Evolutionary conservation across 331 rosid genomes (phyloP), one percentile per base, ranked within the genome.

Genomic region (Quercus phellos): DNA sequence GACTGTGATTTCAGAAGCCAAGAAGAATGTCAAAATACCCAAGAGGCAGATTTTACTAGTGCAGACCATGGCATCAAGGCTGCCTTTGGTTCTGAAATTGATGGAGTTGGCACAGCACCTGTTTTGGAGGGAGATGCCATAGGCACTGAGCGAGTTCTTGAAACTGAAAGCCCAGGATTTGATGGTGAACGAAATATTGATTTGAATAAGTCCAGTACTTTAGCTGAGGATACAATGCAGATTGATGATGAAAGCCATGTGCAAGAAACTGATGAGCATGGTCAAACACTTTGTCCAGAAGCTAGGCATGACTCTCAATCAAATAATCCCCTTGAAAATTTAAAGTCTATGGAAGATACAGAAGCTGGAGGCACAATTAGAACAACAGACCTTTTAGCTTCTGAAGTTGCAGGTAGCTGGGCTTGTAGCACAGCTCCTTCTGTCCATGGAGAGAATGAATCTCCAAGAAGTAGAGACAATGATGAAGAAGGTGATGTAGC

Each of bases 371-470:
- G 87, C 78, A 56, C 88, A 42, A 79, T 93, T 79, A 80, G 91
- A 84, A 91, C 98, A 0, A 83, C 78, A 14, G 98, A 93, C 87
- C 99, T 95, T 86, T 66, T 93, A 81, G 73, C 99, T 80, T 95
- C 98, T 51, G 99, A 95, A 90, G 90, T 86, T 30, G 92, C 87
- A 17, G 98, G 97, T 75, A 95, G 99, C 90, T 95, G 97, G 98
- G 97, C 96, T 70, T 89, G 85, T 81, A 94, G 89, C 82, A 88
- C 97, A 1, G 94, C 88, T 35, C 96, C 97, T 80, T 94, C 98
- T 43, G 64, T 82, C 55, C 87, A 87, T n/a, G 94, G 87, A 21
- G 98, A 90, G 78, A 88, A 90, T 81, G 90, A 85, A 54, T 87
- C 97, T 72, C 90, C 77, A 55, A 54, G 81, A 79, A 83, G 89